Conservation (phyloP, 2,329 filamentous ascomycete genomes). For the Trichoderma sp. region DNA sequence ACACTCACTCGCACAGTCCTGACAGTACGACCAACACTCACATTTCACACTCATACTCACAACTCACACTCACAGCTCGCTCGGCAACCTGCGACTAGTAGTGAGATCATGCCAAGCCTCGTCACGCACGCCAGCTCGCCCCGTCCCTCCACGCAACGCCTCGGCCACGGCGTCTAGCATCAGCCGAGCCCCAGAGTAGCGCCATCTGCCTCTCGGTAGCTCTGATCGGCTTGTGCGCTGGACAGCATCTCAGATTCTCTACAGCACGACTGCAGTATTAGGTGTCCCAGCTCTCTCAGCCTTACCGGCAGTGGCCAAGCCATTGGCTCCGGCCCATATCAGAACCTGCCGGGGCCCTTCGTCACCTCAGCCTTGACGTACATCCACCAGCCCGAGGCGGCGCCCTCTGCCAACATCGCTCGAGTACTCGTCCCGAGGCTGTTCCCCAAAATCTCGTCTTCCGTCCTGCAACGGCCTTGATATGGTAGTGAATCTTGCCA, state of each 20-base stretch:
- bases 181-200: background rate
- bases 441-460: background rate
- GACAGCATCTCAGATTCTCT: too few relatives aligned
- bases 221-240: slow-evolving; percentile 19
- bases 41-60: too few relatives aligned
- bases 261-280: background rate
- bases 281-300: background rate
- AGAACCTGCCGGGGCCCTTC: background rate
- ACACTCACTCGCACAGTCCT: too few relatives aligned
- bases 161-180: slow-evolving; percentile 3
- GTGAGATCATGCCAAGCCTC: slow-evolving; percentile 13
- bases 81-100: background rate
- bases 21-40: background rate
- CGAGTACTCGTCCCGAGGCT: background rate
- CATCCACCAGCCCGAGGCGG: slow-evolving; percentile 1
- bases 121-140: background rate
- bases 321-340: slow-evolving; percentile 15
- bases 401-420: background rate
- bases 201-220: slow-evolving; percentile 22
- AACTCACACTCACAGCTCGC: too few relatives aligned
- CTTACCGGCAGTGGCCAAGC: slow-evolving; percentile 21
- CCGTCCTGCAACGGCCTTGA: slow-evolving; percentile 13
- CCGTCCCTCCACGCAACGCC: slow-evolving; percentile 11
- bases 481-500: slow-evolving; percentile 12
- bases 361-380: background rate